These are phyloP conservation scores for Xerocomellus chrysenteron DNA, from an alignment of 768 basidiomycete species.

Conservation along the genomic window DNA sequence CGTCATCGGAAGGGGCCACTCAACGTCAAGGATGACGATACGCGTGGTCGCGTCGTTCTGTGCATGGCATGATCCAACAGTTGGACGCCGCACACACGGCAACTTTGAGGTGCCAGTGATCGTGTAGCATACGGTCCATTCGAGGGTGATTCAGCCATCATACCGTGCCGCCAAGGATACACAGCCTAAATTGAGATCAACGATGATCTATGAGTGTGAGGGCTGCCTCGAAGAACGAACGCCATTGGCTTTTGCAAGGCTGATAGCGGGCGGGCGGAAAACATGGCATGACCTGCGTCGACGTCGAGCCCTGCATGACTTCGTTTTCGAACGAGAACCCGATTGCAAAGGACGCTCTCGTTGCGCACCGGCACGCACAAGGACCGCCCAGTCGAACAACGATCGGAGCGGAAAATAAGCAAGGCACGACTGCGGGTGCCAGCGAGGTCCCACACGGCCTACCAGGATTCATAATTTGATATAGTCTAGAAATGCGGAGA, in stretches of 20 bases:
- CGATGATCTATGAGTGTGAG: not conserved
- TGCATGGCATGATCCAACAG: constrained; percentile 1
- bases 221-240: not conserved
- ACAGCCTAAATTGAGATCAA: constrained; percentile 17
- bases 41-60: not conserved
- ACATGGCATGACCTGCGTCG: not conserved
- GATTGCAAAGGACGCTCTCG: not conserved
- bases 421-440: not conserved
- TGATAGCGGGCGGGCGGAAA: not conserved
- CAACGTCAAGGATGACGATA: not conserved
- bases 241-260: not conserved
- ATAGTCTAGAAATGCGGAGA: not conserved
- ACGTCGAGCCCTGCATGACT: not conserved
- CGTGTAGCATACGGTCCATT: constrained; percentile 2
- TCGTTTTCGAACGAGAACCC: not conserved
- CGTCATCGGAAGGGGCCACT: not conserved
- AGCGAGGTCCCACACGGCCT: constrained; percentile 5
- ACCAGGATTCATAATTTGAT: not conserved
- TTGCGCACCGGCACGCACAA: not conserved
- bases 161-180: constrained; percentile 6
- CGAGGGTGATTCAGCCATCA: constrained; percentile 8
- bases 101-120: not conserved
- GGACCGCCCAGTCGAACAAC: not conserved
- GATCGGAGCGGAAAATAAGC: not conserved
- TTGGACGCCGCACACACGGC: constrained; percentile 10